Base-by-base conservation (phyloP, 176 grass and related monocot genomes). In the Oryza brachyantha region DNA sequence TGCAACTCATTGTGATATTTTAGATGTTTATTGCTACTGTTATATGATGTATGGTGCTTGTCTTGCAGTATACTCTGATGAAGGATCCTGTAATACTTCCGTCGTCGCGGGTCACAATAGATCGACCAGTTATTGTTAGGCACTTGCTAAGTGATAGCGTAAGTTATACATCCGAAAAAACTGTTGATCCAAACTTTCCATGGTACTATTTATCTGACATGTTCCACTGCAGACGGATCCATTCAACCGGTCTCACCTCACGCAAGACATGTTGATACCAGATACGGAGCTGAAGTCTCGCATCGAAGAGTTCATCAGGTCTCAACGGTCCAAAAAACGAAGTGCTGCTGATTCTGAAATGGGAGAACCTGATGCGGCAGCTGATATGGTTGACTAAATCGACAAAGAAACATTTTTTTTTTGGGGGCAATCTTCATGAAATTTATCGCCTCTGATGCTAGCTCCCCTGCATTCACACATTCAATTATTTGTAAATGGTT, bases 61-160 rank as follows among this genome's bases (percentile, higher is more conserved):
- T 86, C 62, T 55, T 63, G 60, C 84, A 99, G 96, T 99, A 81
- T 85, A 95, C 92, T 57, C 83, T 99, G 62, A 94, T 98, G 92
- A 91, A 91, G 74, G 96, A 99, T 89, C 96, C 96, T 78, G 96
- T 99, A 35, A 99, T 90, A 67, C 82, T 99, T 55, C 96, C 96
- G 16, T 95, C 92, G 35, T 99, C 96, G 2, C 90, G 74, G 42
- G 80, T 99, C 73, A 83, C 88, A 66, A 19, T 99, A 61, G 96
- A 99, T 45, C 92, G 96, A 29, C 55, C 83, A 0, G 96, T 99
- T 77, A 99, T 99, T 75, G 84, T 93, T 86, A 90, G 96, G 76
- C 96, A 99, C 85, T 78, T 99, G 48, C 92, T 95, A 29, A 99
- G 96, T 79, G 96, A 99, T 70, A 89, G 71, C 45, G 94, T 97